These are phyloP conservation scores for Lasiosphaeria ovina DNA, from an alignment of 495 filamentous ascomycete genomes.

Conservation along the genomic window DNA sequence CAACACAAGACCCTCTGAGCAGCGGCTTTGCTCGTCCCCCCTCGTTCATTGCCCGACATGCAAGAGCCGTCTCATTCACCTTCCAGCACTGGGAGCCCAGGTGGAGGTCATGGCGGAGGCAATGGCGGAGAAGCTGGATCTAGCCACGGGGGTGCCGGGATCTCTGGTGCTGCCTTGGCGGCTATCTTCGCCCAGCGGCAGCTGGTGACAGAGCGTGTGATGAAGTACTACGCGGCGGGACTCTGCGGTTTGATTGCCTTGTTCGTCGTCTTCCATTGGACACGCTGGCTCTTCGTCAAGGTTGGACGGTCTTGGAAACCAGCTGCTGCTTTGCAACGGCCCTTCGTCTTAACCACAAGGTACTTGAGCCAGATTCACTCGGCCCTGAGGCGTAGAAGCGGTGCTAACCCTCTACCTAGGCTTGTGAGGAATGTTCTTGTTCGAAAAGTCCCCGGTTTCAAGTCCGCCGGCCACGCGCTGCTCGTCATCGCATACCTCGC, in stretches of 20 bases:
- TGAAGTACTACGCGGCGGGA: constrained; percentile 44
- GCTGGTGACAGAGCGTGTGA: constrained; percentile 31
- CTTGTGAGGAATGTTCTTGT: constrained; percentile 42
- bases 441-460: constrained; percentile 48
- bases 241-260: constrained; percentile 48
- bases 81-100: background rate
- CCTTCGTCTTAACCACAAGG: constrained; percentile 29
- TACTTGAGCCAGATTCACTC: constrained; percentile 7
- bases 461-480: constrained; percentile 50
- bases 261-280: constrained; percentile 51
- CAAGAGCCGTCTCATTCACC: too few relatives aligned
- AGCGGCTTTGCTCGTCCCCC: background rate
- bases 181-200: constrained; percentile 31
- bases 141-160: too few relatives aligned
- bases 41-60: background rate
- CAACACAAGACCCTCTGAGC: background rate
- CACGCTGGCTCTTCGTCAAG: constrained; percentile 31
- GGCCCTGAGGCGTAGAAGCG: background rate
- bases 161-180: constrained; percentile 13
- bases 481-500: constrained; percentile 48
- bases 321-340: constrained; percentile 18
- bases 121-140: constrained; percentile 6
- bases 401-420: constrained; percentile 16
- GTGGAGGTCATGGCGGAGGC: constrained; percentile 11
- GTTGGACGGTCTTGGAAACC: constrained; percentile 21